Base-by-base conservation (phyloP, 441 rosid genomes). In the Jatropha multifida region DNA sequence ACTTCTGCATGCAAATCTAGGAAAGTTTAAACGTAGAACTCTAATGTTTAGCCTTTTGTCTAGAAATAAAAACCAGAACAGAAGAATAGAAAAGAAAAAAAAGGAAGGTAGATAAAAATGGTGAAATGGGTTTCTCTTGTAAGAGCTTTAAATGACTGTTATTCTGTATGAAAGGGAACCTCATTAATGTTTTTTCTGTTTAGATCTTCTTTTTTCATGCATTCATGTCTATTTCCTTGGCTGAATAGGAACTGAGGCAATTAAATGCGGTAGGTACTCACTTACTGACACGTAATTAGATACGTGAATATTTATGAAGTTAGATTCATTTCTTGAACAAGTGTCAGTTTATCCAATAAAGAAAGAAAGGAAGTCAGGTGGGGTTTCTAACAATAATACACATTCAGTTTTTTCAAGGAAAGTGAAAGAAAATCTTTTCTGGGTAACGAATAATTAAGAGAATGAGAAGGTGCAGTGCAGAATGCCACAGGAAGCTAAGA, bases 1-100 rank as follows among this genome's bases (percentile, higher is more conserved):
- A 59, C 78, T 68, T 79, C 90, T 56, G 88, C 92, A 51, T 76
- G 65, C 40, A 85, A 84, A 64, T 83, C 91, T 14, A 74, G 88
- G 65, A 80, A 82, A 44, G 75, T 74, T 72, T 62, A 77, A 3
- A 74, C 66, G 37, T 81, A 81, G 74, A 40, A 54, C 11, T 23
- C 2, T 9, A 40, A 2, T 15, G 17, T 7, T 17, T 4, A 2
- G 8, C 37, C 2, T 37, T 18, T 11, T 44, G 51, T 38, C 20
- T 42, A 54, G 46, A 59, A 59, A 20, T 41, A 74, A 65, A 68
- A 32, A 42, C 3, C 9, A 42, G 46, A 42, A 46, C 20, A 3
- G 5, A 59, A 44, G 13, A 32, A 32, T 32, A 32, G 32, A 32
- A 32, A 32, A 32, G 32, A 32, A 32, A 18, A 52, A 12, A 14